phyloP scores from a whole-genome alignment of 2,329 filamentous ascomycete species.

The Fusarium scirpi region DNA sequence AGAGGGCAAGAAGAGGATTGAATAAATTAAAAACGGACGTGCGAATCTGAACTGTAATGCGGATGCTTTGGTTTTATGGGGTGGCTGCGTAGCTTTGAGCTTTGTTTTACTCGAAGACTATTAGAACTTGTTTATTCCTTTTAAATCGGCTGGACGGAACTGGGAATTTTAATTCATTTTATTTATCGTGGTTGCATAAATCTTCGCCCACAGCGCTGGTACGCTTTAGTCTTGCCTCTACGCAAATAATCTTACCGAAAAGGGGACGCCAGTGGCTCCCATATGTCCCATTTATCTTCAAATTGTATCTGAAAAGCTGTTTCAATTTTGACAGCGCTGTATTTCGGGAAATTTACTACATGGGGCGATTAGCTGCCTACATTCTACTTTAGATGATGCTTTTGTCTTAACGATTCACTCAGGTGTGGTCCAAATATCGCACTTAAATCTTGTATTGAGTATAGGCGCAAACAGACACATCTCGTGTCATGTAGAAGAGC shows the following conservation, averaged over 20 bases:
- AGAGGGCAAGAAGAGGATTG: conserved; percentile 98
- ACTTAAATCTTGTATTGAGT: conserved; percentile 30
- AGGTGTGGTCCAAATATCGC: conserved; percentile 3
- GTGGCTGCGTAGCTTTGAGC: conserved; percentile 14
- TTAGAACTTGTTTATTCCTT: conserved; percentile 15
- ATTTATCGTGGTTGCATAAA: conserved; percentile 35
- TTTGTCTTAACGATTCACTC: not conserved
- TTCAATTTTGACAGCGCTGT: too few relatives aligned
- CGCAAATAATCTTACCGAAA: not conserved
- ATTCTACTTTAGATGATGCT: too few relatives aligned
- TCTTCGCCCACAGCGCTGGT: not conserved
- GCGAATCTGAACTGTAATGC: conserved; percentile 15
- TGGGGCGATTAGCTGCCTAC: too few relatives aligned
- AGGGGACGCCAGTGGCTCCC: not conserved
- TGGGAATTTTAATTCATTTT: conserved; percentile 14
- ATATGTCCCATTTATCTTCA: not conserved
- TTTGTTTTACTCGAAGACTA: conserved; percentile 15
- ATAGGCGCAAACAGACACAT: conserved; percentile 15
- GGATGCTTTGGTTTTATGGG: conserved; percentile 23
- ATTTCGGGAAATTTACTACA: too few relatives aligned
- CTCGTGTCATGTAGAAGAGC: conserved; percentile 7
- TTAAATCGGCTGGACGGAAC: conserved; percentile 9
- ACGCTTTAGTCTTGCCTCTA: not conserved
- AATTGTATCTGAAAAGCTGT: not conserved
- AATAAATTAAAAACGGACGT: conserved; percentile 62